phyloP scores from a whole-genome alignment of 225 moss, liverwort and hornwort genomes.

The Thuidium tamariscinum region DNA sequence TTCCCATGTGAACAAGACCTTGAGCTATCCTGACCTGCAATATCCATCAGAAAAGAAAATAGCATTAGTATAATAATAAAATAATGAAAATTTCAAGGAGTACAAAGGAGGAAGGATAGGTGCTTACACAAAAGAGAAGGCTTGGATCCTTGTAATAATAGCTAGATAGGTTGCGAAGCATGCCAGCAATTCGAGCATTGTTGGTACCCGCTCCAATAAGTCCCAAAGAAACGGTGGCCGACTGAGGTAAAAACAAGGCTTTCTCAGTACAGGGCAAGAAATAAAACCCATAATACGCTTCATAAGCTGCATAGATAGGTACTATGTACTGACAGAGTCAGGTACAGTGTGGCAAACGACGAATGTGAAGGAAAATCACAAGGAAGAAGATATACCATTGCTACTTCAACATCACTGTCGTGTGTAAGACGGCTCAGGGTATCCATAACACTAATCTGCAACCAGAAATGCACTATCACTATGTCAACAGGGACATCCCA shows the following conservation, averaged over 20 bases:
- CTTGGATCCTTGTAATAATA: conserved; percentile 98
- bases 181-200: conserved; percentile 97
- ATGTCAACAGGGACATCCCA: background rate
- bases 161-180: conserved; percentile 98
- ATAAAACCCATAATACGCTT: background rate
- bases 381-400: conserved; percentile 54
- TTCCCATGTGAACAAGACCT: conserved; percentile 99
- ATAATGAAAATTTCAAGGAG: background rate
- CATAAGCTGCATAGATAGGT: background rate
- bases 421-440: conserved; percentile 96
- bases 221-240: conserved; percentile 88
- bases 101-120: background rate
- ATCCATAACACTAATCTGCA: conserved; percentile 99
- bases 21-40: conserved; percentile 98
- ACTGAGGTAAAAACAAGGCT: conserved; percentile 30
- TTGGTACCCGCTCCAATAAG: conserved; percentile 98
- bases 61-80: background rate
- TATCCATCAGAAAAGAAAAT: background rate
- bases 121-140: conserved; percentile 86
- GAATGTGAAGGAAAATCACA: background rate
- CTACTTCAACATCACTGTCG: conserved; percentile 94
- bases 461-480: background rate
- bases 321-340: background rate
- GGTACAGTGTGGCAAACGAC: background rate
- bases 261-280: background rate